These are phyloP conservation scores for Phyllosticta paracitricarpa DNA, from an alignment of 2,329 filamentous ascomycete genomes.

Conservation along the genomic window DNA sequence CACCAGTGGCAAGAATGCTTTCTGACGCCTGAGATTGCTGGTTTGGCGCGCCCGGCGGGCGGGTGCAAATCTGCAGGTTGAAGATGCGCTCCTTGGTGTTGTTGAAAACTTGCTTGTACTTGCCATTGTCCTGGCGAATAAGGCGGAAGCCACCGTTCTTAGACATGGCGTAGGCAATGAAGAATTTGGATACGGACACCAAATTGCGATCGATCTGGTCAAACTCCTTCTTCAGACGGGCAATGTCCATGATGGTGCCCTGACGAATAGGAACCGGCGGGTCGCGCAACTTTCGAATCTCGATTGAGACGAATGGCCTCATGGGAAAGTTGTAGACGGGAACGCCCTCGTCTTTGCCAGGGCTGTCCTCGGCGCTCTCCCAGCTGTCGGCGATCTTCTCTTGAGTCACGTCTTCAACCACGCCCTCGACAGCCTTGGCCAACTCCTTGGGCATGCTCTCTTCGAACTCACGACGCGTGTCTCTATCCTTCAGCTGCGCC, in stretches of 20 bases:
- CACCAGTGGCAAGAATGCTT: constrained; percentile 80
- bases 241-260: constrained; percentile 82
- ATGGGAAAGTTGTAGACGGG: constrained; percentile 93
- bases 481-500: constrained; percentile 43
- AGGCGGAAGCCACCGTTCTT: constrained; percentile 89
- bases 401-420: constrained; percentile 46
- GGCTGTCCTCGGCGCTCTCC: constrained; percentile 69
- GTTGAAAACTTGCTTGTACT: constrained; percentile 84
- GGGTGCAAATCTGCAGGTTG: constrained; percentile 73
- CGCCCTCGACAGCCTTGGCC: constrained; percentile 48
- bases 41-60: constrained; percentile 35
- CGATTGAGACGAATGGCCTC: constrained; percentile 89
- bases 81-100: constrained; percentile 90
- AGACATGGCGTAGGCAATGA: constrained; percentile 89
- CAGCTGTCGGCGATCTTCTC: constrained; percentile 68
- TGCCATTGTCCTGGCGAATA: constrained; percentile 87
- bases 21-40: constrained; percentile 50
- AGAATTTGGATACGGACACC: constrained; percentile 77
- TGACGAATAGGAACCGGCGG: constrained; percentile 57
- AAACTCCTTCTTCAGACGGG: constrained; percentile 91
- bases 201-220: constrained; percentile 94
- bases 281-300: constrained; percentile 49
- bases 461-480: constrained; percentile 46
- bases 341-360: constrained; percentile 59
- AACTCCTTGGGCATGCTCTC: constrained; percentile 41